Evolutionary conservation across 176 grass and related monocot genomes (phyloP).

Genomic region (Alopecurus myosuroides): DNA sequence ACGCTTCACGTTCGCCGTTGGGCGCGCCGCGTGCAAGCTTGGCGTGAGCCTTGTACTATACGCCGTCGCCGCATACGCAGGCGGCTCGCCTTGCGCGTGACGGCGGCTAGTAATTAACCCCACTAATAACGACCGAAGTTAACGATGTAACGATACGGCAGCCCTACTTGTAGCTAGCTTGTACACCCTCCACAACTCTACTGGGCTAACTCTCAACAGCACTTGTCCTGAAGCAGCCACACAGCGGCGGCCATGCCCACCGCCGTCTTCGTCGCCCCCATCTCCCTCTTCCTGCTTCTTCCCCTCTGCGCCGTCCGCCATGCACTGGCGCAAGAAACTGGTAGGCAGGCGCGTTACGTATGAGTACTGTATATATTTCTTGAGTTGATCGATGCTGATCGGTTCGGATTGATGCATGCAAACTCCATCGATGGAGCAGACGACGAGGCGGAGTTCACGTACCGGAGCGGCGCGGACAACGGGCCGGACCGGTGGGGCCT

Average conservation of each 20-base stretch:
- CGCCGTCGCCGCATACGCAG: background rate
- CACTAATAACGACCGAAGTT: background rate
- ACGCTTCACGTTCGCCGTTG: background rate
- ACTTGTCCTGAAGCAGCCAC: background rate
- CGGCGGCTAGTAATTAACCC: background rate
- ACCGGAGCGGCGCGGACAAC: slow-evolving; percentile 10
- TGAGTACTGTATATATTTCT: no score
- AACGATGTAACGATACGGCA: background rate
- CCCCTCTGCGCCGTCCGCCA: background rate
- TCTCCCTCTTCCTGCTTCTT: background rate
- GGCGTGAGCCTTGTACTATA: background rate
- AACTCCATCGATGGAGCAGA: slow-evolving; percentile 11
- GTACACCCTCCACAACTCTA: background rate
- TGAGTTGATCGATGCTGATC: background rate
- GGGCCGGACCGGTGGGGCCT: slow-evolving; percentile 60
- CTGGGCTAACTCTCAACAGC: no score
- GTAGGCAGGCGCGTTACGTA: background rate
- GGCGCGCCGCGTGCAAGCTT: background rate
- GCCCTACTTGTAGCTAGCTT: background rate
- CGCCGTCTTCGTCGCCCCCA: background rate
- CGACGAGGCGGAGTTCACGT: slow-evolving; percentile 55
- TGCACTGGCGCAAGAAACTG: slow-evolving; percentile 29
- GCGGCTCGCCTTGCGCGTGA: slow-evolving; percentile 11
- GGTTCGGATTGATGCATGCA: background rate
- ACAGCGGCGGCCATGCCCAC: background rate